These are phyloP conservation scores for Corymbia maculata DNA, from an alignment of 345 rosid species.

Conservation along the genomic window DNA sequence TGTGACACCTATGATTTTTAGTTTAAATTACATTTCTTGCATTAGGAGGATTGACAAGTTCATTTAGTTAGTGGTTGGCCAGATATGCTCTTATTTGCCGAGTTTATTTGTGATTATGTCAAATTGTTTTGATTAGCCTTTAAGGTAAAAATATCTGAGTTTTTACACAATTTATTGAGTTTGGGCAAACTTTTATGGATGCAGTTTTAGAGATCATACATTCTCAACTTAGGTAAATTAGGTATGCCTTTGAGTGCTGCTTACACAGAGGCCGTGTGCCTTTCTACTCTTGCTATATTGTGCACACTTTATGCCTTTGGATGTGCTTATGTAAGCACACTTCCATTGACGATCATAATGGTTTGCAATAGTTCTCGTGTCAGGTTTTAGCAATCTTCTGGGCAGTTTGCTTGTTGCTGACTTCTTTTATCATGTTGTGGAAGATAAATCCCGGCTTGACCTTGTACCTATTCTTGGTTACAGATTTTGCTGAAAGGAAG, in stretches of 20 bases:
- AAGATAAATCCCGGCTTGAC: neutral
- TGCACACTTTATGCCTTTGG: neutral
- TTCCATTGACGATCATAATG: neutral
- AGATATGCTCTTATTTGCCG: neutral
- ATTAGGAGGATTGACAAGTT: neutral
- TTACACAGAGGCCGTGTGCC: neutral
- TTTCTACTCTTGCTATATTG: neutral
- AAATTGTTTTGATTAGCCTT: neutral
- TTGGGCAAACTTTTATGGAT: neutral
- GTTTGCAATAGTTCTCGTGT: neutral
- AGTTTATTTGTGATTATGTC: neutral
- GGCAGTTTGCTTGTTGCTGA: neutral
- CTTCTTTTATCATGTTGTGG: neutral
- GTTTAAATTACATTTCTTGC: neutral
- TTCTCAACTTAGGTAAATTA: neutral
- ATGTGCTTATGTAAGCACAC: neutral
- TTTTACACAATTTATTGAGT: neutral
- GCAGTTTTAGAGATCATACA: neutral
- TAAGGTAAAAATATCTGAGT: neutral
- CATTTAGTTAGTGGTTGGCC: neutral
- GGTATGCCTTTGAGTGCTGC: neutral
- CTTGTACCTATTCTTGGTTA: neutral
- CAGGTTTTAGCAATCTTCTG: neutral
- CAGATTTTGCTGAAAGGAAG: conserved; percentile 93
- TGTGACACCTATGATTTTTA: neutral